phyloP scores from a whole-genome alignment of 805 yeast species.

The Candida khao-thaluensis region DNA sequence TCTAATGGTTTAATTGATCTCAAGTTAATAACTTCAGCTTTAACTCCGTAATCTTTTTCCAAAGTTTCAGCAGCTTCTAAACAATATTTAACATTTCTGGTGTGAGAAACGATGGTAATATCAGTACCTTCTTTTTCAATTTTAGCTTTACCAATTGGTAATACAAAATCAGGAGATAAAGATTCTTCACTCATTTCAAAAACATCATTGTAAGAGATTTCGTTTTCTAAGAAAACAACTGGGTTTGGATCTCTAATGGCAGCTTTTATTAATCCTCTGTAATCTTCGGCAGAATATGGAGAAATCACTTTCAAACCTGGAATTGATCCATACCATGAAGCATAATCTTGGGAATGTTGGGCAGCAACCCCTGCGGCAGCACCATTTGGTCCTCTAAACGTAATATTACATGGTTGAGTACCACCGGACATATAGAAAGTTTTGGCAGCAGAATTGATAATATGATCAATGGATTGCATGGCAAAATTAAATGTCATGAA shows the following conservation, averaged over 20 bases:
- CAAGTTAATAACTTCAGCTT: slow-evolving; percentile 91
- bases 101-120: slow-evolving; percentile 83
- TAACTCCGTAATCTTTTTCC: slow-evolving; percentile 80
- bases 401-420: slow-evolving; percentile 93
- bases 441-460: slow-evolving; percentile 97
- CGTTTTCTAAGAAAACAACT: slow-evolving; percentile 93
- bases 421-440: slow-evolving; percentile 99
- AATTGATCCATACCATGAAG: slow-evolving; percentile 97
- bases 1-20: slow-evolving; percentile 98
- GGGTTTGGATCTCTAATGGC: slow-evolving; percentile 99
- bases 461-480: slow-evolving; percentile 99
- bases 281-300: slow-evolving; percentile 94
- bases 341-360: slow-evolving; percentile 97
- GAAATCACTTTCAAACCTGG: slow-evolving; percentile 97
- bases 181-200: slow-evolving; percentile 90
- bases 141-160: slow-evolving; percentile 96
- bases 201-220: slow-evolving; percentile 87
- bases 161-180: slow-evolving; percentile 78
- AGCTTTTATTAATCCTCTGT: slow-evolving; percentile 92
- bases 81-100: slow-evolving; percentile 85
- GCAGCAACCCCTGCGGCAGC: slow-evolving; percentile 99
- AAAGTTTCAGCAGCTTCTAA: slow-evolving; percentile 87
- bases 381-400: slow-evolving; percentile 99
- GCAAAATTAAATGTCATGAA: slow-evolving; percentile 99
- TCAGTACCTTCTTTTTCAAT: slow-evolving; percentile 92